Conservation (phyloP, 164 flowering plant species). For the Houttuynia cordata region DNA sequence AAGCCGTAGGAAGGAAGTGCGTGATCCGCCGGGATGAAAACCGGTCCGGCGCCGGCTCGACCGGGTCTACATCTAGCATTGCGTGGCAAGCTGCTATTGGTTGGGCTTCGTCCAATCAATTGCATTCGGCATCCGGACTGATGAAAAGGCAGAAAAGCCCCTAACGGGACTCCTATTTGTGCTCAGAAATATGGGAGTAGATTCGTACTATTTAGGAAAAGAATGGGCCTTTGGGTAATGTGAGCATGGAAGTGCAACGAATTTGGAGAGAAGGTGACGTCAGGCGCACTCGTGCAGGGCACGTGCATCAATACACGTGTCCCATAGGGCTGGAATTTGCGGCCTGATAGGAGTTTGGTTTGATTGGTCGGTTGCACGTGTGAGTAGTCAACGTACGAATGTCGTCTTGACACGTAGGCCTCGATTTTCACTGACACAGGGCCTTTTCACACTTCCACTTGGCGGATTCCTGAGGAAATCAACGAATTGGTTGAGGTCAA, state of each 20-base stretch:
- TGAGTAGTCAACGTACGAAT: not conserved
- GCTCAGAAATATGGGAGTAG: not conserved
- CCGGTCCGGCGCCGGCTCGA: not conserved
- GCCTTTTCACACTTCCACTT: not conserved
- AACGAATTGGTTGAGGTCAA: not conserved
- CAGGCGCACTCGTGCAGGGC: not conserved
- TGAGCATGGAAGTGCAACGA: not conserved
- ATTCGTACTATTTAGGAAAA: not conserved
- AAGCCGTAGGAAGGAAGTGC: not conserved
- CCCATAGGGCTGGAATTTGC: not conserved
- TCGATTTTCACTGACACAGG: not conserved
- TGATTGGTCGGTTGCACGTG: not conserved
- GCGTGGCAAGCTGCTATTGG: not conserved
- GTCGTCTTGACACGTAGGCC: not conserved
- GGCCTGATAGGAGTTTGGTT: not conserved
- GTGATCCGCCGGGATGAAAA: not conserved
- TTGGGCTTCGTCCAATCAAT: not conserved
- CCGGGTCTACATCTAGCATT: not conserved
- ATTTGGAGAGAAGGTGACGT: not conserved
- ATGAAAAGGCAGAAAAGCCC: too few relatives aligned
- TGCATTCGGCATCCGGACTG: not conserved
- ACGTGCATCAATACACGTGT: not conserved
- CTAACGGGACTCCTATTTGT: too few relatives aligned
- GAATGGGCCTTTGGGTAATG: constrained; percentile 4
- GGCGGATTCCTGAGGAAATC: not conserved